phyloP scores from a whole-genome alignment of 2,329 filamentous ascomycete genomes.

The Westerdykella aurantiaca region DNA sequence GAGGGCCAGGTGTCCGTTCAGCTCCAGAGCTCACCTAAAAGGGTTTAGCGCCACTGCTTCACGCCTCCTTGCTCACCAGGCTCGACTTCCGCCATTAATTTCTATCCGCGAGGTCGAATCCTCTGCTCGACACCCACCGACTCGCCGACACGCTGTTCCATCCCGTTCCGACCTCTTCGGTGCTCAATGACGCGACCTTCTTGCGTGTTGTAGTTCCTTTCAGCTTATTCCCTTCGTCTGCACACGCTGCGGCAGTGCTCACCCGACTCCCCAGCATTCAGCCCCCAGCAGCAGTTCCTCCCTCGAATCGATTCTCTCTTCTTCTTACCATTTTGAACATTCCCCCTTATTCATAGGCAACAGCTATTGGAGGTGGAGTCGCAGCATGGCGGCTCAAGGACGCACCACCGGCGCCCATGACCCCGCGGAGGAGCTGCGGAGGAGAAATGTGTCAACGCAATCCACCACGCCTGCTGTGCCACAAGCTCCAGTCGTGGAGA shows the following conservation, averaged over 20 bases:
- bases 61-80: constrained; percentile 11
- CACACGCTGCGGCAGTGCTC: constrained; percentile 4
- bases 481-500: constrained; percentile 37
- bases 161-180: constrained; percentile 2
- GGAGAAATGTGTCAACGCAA: constrained; percentile 39
- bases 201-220: constrained; percentile 15
- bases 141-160: too few species aligned
- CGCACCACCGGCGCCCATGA: constrained; percentile 38
- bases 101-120: constrained; percentile 22
- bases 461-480: constrained; percentile 24
- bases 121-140: constrained; percentile 17
- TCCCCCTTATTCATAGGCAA: too few species aligned
- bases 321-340: neutral
- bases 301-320: neutral
- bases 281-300: constrained; percentile 5
- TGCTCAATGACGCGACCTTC: constrained; percentile 7
- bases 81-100: constrained; percentile 9
- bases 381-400: constrained; percentile 27
- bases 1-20: constrained; percentile 14
- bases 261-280: constrained; percentile 3
- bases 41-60: constrained; percentile 4
- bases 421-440: constrained; percentile 42
- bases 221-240: constrained; percentile 8
- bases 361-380: neutral
- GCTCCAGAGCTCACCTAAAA: neutral